Percentiles rank a stretch among this genome's conserved stretches.
phyloP scores from a whole-genome alignment of 345 rosid species.

The Murraya koenigii region DNA sequence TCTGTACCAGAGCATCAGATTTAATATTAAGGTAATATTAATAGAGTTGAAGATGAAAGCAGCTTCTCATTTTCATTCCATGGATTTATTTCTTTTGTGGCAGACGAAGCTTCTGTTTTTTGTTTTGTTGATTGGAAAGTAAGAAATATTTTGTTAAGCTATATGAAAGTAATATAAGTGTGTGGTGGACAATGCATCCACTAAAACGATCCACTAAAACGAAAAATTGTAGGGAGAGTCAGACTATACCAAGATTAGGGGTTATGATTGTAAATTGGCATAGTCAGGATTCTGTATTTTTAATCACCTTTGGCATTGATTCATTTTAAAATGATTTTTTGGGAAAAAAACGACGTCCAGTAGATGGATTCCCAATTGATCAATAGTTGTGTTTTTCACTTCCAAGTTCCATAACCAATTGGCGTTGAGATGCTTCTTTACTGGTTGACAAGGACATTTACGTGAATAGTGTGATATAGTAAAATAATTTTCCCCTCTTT shows the following conservation, averaged over 20 bases:
- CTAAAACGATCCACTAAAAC: too few relatives aligned
- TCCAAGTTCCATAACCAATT: not conserved
- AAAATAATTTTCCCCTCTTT: not conserved
- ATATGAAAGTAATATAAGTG: not conserved
- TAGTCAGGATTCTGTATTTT: too few relatives aligned
- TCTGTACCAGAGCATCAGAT: not conserved
- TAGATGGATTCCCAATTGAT: not conserved
- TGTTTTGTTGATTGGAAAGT: too few relatives aligned
- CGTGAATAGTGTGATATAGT: not conserved
- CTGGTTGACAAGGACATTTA: too few relatives aligned
- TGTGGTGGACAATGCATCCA: not conserved
- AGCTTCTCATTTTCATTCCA: not conserved
- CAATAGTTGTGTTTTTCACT: not conserved
- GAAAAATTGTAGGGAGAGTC: too few relatives aligned
- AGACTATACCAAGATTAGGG: too few relatives aligned
- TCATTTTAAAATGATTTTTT: too few relatives aligned
- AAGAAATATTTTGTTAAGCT: too few relatives aligned
- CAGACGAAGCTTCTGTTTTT: not conserved
- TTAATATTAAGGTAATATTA: conserved; percentile 13
- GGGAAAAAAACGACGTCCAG: too few relatives aligned
- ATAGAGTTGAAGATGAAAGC: not conserved
- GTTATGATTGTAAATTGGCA: too few relatives aligned
- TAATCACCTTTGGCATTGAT: not conserved
- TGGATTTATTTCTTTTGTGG: not conserved
- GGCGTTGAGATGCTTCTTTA: not conserved